Evolutionary conservation across 2,329 filamentous ascomycete genomes (phyloP), one percentile per base, ranked within the genome.

Genomic region (Claviceps pazoutovae): DNA sequence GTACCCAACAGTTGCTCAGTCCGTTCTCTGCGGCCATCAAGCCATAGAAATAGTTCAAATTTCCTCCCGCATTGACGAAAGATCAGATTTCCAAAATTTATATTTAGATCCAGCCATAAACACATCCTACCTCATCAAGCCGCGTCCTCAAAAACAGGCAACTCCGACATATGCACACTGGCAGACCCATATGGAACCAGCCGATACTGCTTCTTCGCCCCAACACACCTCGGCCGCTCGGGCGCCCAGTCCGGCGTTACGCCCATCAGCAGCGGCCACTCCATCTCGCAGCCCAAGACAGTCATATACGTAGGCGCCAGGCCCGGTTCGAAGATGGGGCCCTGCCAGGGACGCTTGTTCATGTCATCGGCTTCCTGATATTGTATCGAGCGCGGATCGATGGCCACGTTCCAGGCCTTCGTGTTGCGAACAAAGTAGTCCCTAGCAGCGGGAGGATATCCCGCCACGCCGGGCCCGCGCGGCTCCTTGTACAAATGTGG

Each of bases 161-260:
- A 44, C 34, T 61, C 57, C 8, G 59, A 57, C 59, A 75, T 72
- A 54, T 72, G 71, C 52, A 74, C 57, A 57, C 71, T 73, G 14
- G 71, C 67, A 41, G 67, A 67, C 2, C 70, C 72, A 59, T 70
- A 74, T n/a, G 72, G 73, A 13, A 68, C 63, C 17, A 74, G 53
- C n/a, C 26, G 56, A 23, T 63, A 63, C 13, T 66, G 58, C 48
- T 62, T 60, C n/a, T 57, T 61, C 42, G 62, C 55, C 0, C 66
- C 65, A 2, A 53, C 52, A 26, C 60, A 62, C 2, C 14, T 57
- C 26, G 55, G 48, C 8, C 55, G 46, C 6, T 16, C 26, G 2
- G 60, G 59, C 13, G 57, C 53, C 39, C 53, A 50, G 38, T 66
- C 62, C 39, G 66, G 68, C 11, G 63, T 61, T 26, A 66, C 59